Conservation (phyloP, 768 basidiomycete species). For the Tylopilus sp. region DNA sequence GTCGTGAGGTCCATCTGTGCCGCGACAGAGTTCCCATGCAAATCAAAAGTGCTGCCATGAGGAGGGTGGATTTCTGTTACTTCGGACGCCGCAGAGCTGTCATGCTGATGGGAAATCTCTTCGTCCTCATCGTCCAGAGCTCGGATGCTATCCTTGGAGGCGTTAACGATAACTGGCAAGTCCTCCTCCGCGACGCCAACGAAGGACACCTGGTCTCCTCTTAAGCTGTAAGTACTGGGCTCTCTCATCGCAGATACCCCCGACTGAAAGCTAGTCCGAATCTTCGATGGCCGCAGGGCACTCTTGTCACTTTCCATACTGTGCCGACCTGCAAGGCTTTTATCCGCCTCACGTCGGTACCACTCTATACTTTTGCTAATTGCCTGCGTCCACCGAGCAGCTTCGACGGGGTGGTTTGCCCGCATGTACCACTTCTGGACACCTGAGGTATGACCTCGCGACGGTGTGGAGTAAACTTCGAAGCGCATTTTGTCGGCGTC, state of each 20-base stretch:
- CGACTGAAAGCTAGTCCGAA: slow-evolving; percentile 32
- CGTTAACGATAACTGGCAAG: background rate
- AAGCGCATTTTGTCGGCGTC: slow-evolving; percentile 67
- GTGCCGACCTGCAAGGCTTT: slow-evolving; percentile 28
- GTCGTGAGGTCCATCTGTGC: slow-evolving; percentile 78
- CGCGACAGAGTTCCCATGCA: slow-evolving; percentile 64
- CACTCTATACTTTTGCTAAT: slow-evolving; percentile 73
- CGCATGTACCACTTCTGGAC: slow-evolving; percentile 80
- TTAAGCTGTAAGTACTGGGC: slow-evolving; percentile 22
- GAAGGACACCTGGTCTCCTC: slow-evolving; percentile 24
- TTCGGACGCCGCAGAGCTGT: slow-evolving; percentile 45
- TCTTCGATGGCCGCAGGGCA: slow-evolving; percentile 28
- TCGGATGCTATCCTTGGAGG: slow-evolving; percentile 21
- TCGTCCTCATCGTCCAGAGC: slow-evolving; percentile 28
- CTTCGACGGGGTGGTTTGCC: slow-evolving; percentile 86
- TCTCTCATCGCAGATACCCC: slow-evolving; percentile 22
- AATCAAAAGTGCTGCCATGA: slow-evolving; percentile 52
- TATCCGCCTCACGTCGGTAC: slow-evolving; percentile 43
- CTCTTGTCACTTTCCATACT: slow-evolving; percentile 51
- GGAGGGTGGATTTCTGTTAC: slow-evolving; percentile 46
- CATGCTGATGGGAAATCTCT: slow-evolving; percentile 36
- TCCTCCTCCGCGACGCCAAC: slow-evolving; percentile 22
- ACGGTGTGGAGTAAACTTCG: slow-evolving; percentile 68
- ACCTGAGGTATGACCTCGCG: slow-evolving; percentile 41
- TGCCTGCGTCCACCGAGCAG: slow-evolving; percentile 80